Base-by-base conservation (phyloP, 1,284 basidiomycete species). In the Stereum hirsutum region DNA sequence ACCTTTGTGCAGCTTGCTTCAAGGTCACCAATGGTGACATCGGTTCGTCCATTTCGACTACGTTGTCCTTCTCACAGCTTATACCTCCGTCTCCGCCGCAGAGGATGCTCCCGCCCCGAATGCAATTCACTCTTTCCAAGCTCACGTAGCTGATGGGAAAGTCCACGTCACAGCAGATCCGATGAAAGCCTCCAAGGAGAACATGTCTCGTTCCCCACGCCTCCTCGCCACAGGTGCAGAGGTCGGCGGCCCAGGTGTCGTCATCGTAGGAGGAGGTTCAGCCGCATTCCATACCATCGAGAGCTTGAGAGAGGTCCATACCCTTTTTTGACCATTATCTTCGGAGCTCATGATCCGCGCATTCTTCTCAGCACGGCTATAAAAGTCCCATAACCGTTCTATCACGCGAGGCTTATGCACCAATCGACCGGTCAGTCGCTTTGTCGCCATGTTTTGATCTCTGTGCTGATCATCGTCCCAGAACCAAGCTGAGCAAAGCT, bases 81-180 rank as follows among this genome's bases (percentile, higher is more conserved):
- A 2, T 20, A 21, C 7, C 20, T 12, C 23, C 15, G 28, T 14
- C 63, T 64, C 44, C 32, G 31, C 41, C 42, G 25, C 52, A 82
- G 91, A 96, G 71, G 92, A 97, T 60, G 86, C 91, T 0, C 93
- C 93, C 6, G 93, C 89, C 8, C 83, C 92, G 17, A 72, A 81
- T 56, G 80, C 84, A n/a, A 62, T 97, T 36, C 86, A 91, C 61
- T 81, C 78, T 2, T 95, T 92, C 75, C 75, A 81, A 49, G 75
- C 78, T 0, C 68, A 79, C 46, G 68, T 88, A 26, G 66, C 72
- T n/a, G 72, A 81, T 46, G 82, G 81, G 36, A 82, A 89, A 60
- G 86, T 96, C 41, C 70, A 78, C 52, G 89, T 97, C 26, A 84
- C 84, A 0, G 91, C 90, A 6, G 74, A 85, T 46, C 66, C 77